Evolutionary conservation across 1,284 basidiomycete species (phyloP).

Genomic region (Irpex sp.): DNA sequence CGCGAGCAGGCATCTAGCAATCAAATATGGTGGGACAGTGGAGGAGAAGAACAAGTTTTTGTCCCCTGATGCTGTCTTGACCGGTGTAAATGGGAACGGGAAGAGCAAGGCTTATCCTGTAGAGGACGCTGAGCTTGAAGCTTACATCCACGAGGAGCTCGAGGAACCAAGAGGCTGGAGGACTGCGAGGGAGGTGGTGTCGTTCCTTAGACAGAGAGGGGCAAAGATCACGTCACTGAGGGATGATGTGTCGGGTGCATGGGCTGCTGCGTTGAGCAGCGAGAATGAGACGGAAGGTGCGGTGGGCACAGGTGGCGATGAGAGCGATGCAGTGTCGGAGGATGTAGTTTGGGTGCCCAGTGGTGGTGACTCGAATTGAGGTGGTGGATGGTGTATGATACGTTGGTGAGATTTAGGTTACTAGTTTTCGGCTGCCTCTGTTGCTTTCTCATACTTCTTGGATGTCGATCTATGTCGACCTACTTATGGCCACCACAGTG

Average conservation of each 20-base stretch:
- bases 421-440: too few relatives aligned
- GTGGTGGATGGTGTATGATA: background rate
- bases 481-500: too few relatives aligned
- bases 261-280: slow-evolving; percentile 55
- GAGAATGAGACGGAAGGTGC: slow-evolving; percentile 36
- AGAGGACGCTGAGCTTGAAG: slow-evolving; percentile 23
- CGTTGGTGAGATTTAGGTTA: too few relatives aligned
- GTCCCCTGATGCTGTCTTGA: background rate
- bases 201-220: slow-evolving; percentile 58
- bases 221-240: slow-evolving; percentile 58
- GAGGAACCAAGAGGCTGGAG: slow-evolving; percentile 49
- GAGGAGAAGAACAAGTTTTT: slow-evolving; percentile 17
- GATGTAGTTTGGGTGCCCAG: slow-evolving; percentile 8
- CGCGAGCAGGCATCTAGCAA: slow-evolving; percentile 61
- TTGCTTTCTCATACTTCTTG: too few relatives aligned
- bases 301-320: slow-evolving; percentile 11
- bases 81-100: background rate
- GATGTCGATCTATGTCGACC: too few relatives aligned
- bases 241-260: slow-evolving; percentile 48
- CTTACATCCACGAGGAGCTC: slow-evolving; percentile 10
- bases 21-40: slow-evolving; percentile 42
- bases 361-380: slow-evolving; percentile 2
- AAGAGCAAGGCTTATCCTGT: background rate
- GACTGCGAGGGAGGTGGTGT: slow-evolving; percentile 56
- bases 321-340: slow-evolving; percentile 4